Evolutionary conservation across 345 rosid species (phyloP).

Genomic region (Brassica cretica): DNA sequence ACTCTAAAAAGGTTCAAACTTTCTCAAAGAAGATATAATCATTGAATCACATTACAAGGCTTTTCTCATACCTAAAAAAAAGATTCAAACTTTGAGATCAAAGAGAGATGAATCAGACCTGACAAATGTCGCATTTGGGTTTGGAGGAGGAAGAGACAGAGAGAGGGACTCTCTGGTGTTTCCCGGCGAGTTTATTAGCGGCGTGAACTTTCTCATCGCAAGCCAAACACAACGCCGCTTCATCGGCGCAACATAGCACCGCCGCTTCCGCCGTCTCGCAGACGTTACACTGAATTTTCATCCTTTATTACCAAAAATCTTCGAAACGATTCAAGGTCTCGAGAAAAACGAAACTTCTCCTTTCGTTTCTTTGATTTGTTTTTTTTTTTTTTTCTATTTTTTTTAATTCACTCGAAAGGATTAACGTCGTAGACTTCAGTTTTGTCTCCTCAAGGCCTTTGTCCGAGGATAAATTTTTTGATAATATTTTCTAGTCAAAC

Average conservation of each 20-base stretch:
- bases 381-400: background rate
- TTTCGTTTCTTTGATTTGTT: background rate
- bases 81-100: background rate
- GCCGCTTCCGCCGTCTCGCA: constrained; percentile 92
- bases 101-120: constrained; percentile 46
- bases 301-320: background rate
- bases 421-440: constrained; percentile 12
- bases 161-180: constrained; percentile 91
- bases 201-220: constrained; percentile 93
- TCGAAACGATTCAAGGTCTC: background rate
- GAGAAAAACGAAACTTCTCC: background rate
- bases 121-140: constrained; percentile 95
- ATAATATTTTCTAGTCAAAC: background rate
- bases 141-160: constrained; percentile 60
- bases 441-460: background rate
- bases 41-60: background rate
- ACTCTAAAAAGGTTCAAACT: constrained; percentile 4
- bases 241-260: constrained; percentile 96
- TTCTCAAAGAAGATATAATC: background rate
- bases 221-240: constrained; percentile 91
- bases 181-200: constrained; percentile 93
- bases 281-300: constrained; percentile 99
- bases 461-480: background rate
- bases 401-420: background rate
- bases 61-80: background rate